phyloP scores from a whole-genome alignment of 257 asterid species.

The Cynanchum wilfordii region DNA sequence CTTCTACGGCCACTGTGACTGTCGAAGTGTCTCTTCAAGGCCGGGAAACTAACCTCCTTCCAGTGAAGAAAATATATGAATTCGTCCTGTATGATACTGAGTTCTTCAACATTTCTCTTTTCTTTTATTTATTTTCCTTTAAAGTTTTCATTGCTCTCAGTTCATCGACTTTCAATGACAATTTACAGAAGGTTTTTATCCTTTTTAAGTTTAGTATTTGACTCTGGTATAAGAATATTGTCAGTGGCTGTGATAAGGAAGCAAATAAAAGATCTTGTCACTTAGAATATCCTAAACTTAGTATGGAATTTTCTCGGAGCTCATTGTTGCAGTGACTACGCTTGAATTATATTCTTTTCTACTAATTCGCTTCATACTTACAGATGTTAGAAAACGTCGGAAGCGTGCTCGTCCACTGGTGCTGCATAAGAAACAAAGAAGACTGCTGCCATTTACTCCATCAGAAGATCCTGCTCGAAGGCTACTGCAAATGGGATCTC shows the following conservation, averaged over 20 bases:
- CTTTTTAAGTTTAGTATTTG: conserved; percentile 1
- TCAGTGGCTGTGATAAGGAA: background rate
- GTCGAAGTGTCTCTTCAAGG: background rate
- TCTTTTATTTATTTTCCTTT: background rate
- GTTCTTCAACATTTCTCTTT: background rate
- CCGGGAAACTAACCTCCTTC: background rate
- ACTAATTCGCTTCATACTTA: conserved; percentile 8
- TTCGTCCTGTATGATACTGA: background rate
- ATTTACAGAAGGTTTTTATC: background rate
- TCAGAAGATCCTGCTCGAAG: conserved; percentile 45
- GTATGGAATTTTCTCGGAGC: background rate
- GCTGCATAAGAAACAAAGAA: conserved; percentile 67
- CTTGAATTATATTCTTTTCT: background rate
- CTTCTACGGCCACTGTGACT: background rate
- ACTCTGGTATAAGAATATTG: background rate
- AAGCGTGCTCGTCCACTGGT: conserved; percentile 49
- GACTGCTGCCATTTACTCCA: conserved; percentile 59
- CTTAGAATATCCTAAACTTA: background rate
- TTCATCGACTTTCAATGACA: background rate
- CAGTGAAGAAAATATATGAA: background rate
- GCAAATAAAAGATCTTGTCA: background rate
- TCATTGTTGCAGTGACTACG: background rate
- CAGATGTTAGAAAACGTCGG: conserved; percentile 63
- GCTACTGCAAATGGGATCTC: conserved; percentile 62
- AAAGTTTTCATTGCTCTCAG: background rate